Conservation (phyloP, 202 grass and related monocot species). For the Setaria italica region DNA sequence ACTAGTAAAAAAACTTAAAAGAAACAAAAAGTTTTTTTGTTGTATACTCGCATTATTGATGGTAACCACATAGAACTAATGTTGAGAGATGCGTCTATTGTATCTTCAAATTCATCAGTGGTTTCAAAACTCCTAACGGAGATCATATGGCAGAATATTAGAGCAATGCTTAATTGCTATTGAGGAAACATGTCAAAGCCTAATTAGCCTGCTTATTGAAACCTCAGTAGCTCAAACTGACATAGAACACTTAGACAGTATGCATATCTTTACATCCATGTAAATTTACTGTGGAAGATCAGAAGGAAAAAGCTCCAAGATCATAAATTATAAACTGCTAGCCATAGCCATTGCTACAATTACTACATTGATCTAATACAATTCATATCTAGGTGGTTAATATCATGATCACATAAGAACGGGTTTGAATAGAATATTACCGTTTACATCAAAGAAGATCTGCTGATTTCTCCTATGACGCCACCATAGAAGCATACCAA, state of each 20-base stretch:
- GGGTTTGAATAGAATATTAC: slow-evolving; percentile 50
- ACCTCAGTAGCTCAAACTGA: slow-evolving; percentile 2
- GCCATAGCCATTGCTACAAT: not conserved
- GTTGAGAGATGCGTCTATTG: not conserved
- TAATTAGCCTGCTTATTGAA: slow-evolving; percentile 13
- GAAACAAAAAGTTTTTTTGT: not conserved
- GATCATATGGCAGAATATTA: slow-evolving; percentile 32
- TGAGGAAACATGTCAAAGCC: not conserved
- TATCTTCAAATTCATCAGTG: not conserved
- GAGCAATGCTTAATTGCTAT: not conserved
- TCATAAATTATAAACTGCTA: not conserved
- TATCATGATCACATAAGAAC: not conserved
- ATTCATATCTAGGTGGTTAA: not conserved
- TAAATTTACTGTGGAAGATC: not conserved
- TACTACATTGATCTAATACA: slow-evolving; percentile 20
- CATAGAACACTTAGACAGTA: not conserved
- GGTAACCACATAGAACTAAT: not conserved
- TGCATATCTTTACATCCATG: not conserved
- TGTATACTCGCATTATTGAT: not conserved
- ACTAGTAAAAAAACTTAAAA: not conserved
- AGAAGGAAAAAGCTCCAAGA: not conserved
- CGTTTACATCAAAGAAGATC: slow-evolving; percentile 95
- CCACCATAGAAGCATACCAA: slow-evolving; percentile 81
- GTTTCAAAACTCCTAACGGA: not conserved
- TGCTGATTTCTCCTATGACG: slow-evolving; percentile 82